phyloP scores from a whole-genome alignment of 805 yeast species.

The Hanseniaspora nectarophila region DNA sequence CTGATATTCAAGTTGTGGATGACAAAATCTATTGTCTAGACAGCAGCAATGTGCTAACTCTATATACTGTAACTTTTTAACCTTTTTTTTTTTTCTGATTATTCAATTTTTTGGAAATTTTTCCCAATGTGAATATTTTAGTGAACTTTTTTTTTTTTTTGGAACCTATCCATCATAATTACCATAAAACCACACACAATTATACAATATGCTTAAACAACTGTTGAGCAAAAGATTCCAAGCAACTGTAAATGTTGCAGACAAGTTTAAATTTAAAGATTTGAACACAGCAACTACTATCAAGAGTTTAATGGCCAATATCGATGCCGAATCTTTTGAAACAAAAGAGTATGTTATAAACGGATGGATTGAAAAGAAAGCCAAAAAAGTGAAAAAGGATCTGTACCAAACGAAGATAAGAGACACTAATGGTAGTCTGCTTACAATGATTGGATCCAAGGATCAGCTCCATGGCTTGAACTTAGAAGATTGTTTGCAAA shows the following conservation, averaged over 20 bases:
- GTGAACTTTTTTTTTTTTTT: background rate
- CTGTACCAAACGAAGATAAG: conserved; percentile 64
- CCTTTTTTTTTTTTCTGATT: background rate
- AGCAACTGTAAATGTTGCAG: background rate
- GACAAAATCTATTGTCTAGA: conserved; percentile 10
- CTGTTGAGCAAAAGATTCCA: background rate
- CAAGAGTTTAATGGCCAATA: background rate
- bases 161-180: background rate
- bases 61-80: conserved; percentile 8
- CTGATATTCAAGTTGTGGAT: conserved; percentile 5
- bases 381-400: conserved; percentile 52
- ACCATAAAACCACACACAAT: background rate
- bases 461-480: conserved; percentile 37
- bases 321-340: background rate
- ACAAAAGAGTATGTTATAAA: conserved; percentile 38
- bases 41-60: background rate
- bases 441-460: conserved; percentile 34
- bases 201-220: background rate
- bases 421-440: conserved; percentile 54
- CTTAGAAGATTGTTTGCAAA: conserved; percentile 64
- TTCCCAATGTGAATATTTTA: background rate
- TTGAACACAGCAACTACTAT: conserved; percentile 1
- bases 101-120: no score
- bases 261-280: background rate
- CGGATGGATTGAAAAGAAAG: conserved; percentile 77